phyloP scores from a whole-genome alignment of 2,329 filamentous ascomycete species.

The Aspergillus jensenii region DNA sequence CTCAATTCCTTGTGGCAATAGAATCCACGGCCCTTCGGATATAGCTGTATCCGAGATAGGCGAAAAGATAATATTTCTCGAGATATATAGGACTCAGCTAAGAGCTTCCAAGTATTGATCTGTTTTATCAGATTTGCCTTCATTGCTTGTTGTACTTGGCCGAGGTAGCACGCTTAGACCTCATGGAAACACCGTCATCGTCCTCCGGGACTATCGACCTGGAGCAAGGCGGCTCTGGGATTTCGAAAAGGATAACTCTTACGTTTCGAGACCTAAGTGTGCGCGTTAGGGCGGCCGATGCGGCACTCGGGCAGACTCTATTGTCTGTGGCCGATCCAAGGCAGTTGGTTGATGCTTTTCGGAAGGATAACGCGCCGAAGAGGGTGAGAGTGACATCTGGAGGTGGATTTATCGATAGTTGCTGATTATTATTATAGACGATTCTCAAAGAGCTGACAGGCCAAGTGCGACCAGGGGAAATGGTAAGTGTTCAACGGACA shows the following conservation, averaged over 20 bases:
- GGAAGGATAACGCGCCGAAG: slow-evolving; percentile 21
- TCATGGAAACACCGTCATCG: slow-evolving; percentile 29
- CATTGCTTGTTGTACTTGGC: not conserved
- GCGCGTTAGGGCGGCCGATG: slow-evolving; percentile 35
- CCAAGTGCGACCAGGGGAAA: slow-evolving; percentile 45
- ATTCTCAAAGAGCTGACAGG: slow-evolving; percentile 41
- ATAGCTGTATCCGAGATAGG: no score
- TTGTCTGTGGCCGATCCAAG: slow-evolving; percentile 34
- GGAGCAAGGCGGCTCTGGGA: slow-evolving; percentile 18
- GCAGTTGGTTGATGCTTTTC: slow-evolving; percentile 25
- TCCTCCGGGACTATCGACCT: slow-evolving; percentile 30
- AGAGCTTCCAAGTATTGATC: no score
- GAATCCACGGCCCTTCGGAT: no score
- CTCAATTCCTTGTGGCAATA: no score
- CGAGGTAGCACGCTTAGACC: not conserved
- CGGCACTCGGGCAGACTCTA: slow-evolving; percentile 36
- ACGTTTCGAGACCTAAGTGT: slow-evolving; percentile 38
- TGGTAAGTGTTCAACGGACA: slow-evolving; percentile 30
- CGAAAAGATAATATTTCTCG: no score
- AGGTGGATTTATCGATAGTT: not conserved
- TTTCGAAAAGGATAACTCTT: slow-evolving; percentile 35
- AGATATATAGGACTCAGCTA: no score
- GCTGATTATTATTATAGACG: slow-evolving; percentile 24
- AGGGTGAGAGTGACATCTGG: slow-evolving; percentile 20
- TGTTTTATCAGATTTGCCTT: no score